phyloP scores from a whole-genome alignment of 495 filamentous ascomycete species.

The Cryomyces minteri region DNA sequence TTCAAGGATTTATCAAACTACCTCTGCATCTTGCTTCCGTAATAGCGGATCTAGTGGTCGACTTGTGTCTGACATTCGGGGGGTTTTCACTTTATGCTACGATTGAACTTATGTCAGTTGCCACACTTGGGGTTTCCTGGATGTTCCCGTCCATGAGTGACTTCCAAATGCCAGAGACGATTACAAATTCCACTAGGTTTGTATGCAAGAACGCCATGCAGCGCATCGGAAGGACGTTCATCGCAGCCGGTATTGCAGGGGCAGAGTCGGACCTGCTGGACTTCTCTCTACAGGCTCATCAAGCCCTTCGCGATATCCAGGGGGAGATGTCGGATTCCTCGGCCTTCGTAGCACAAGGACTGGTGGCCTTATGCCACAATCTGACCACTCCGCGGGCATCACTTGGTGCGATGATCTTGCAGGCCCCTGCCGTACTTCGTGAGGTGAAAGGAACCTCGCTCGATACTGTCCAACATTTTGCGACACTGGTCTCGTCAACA shows the following conservation, averaged over 20 bases:
- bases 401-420: too few relatives aligned
- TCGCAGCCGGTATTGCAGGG: slow-evolving; percentile 1
- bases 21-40: slow-evolving; percentile 51
- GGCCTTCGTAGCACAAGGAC: too few relatives aligned
- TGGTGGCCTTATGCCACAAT: too few relatives aligned
- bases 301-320: slow-evolving; percentile 13
- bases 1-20: slow-evolving; percentile 44
- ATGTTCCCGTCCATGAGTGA: slow-evolving; percentile 3
- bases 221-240: slow-evolving; percentile 4
- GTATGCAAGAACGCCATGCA: slow-evolving; percentile 8
- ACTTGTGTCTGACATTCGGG: slow-evolving; percentile 36
- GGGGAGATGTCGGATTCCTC: slow-evolving; percentile 3
- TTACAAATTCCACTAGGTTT: slow-evolving; percentile 6
- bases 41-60: slow-evolving; percentile 50
- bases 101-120: slow-evolving; percentile 24
- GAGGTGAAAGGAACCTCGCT: too few relatives aligned
- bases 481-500: background rate
- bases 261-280: slow-evolving; percentile 8
- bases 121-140: slow-evolving; percentile 22
- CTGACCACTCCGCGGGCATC: too few relatives aligned
- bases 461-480: background rate
- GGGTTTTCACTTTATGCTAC: slow-evolving; percentile 37
- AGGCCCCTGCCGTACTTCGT: too few relatives aligned
- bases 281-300: slow-evolving; percentile 13
- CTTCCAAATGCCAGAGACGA: slow-evolving; percentile 1